phyloP scores from a whole-genome alignment of 495 filamentous ascomycete species.

The Ramalina intermedia region DNA sequence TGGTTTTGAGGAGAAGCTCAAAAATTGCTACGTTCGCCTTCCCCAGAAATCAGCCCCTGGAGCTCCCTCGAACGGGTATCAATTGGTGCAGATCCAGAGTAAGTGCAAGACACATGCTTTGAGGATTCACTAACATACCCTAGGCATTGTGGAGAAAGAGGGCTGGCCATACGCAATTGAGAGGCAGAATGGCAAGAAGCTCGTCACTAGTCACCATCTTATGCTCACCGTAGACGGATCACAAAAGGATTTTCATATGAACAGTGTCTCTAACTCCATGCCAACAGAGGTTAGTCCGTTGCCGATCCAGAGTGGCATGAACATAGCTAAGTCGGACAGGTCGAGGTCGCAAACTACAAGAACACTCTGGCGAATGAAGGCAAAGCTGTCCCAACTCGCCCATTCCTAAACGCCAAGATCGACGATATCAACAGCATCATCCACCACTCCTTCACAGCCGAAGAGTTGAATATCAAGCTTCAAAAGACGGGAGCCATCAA shows the following conservation, averaged over 20 bases:
- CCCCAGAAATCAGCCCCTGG: constrained; percentile 49
- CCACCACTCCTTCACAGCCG: constrained; percentile 62
- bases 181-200: constrained; percentile 49
- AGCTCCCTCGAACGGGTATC: constrained; percentile 45
- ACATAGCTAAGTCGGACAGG: constrained; percentile 31
- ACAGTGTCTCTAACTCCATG: constrained; percentile 26
- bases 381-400: constrained; percentile 51
- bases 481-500: constrained; percentile 48
- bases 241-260: constrained; percentile 65
- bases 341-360: constrained; percentile 74
- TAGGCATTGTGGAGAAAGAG: constrained; percentile 47
- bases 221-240: constrained; percentile 61
- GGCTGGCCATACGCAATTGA: constrained; percentile 72
- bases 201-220: constrained; percentile 64
- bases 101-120: constrained; percentile 12
- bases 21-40: constrained; percentile 61
- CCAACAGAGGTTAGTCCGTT: constrained; percentile 4
- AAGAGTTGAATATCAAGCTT: constrained; percentile 65
- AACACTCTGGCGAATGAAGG: constrained; percentile 57
- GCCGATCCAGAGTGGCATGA: neutral
- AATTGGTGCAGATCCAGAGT: constrained; percentile 79
- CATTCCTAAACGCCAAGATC: constrained; percentile 54
- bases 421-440: constrained; percentile 66
- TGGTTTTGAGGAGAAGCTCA: constrained; percentile 66
- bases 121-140: constrained; percentile 20